A percentile compares a stretch with the other conserved stretches of the same genome.
These are phyloP conservation scores for Bryoerythrophyllum caledonicum DNA, from an alignment of 225 moss, liverwort and hornwort species.

Conservation along the genomic window DNA sequence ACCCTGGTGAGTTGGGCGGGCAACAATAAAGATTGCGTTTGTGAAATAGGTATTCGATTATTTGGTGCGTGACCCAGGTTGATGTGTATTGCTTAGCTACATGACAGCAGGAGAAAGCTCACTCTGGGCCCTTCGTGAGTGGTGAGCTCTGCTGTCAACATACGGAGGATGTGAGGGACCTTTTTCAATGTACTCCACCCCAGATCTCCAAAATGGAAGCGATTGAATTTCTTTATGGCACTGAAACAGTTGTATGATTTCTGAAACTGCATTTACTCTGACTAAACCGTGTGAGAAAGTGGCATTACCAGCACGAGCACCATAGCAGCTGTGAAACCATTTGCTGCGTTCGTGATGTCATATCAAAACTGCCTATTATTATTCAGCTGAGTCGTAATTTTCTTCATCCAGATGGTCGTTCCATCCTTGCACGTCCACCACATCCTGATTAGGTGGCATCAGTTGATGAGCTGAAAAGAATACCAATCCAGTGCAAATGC, in stretches of 20 bases:
- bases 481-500: too few relatives aligned
- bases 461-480: too few relatives aligned
- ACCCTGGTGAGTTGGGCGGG: background rate
- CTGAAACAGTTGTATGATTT: background rate
- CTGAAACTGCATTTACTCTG: background rate
- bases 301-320: background rate
- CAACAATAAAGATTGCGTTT: background rate
- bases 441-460: too few relatives aligned
- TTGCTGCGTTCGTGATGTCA: too few relatives aligned
- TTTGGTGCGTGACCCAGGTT: background rate
- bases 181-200: background rate
- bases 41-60: background rate
- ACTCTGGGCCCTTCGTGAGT: background rate
- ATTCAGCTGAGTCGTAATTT: background rate
- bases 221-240: background rate
- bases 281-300: background rate
- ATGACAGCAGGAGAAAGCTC: background rate
- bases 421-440: background rate
- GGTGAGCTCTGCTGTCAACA: background rate
- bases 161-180: background rate
- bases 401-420: background rate
- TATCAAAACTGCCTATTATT: background rate
- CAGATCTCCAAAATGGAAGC: background rate
- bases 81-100: slow-evolving; percentile 14
- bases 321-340: background rate